Base-by-base conservation (phyloP, 176 grass and related monocot species). In the Cenchrus americanus region DNA sequence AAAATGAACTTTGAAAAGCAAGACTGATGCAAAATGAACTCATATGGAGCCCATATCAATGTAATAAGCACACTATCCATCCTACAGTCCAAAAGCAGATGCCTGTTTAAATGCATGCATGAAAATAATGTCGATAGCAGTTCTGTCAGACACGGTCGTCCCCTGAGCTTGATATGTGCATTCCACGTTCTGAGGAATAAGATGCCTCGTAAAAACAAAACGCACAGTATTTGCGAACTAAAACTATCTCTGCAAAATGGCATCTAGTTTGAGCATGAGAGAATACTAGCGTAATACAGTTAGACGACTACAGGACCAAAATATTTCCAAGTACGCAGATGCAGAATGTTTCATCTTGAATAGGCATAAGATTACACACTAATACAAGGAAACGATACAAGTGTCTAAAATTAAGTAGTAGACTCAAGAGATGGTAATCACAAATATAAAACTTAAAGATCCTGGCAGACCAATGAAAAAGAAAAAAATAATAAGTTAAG, bases 251-350 rank as follows among this genome's bases (percentile, higher is more conserved):
- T 41, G 18, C 27, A 66, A 37, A 66, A 24, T 37, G 62, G 27
- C 4, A 54, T 23, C 32, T 60, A 60, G 21, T 76, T 41, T 24
- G 19, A 6, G 11, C 53, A 46, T 37, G 64, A 61, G 55, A 42
- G n/a, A 75, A 75, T 58, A 58, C 21, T 76, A 59, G 5, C 17
- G 37, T 40, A 19, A 19, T 19, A 41, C 12, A 8, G 54, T 60
- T 60, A 14, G 19, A 42, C 23, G 12, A 10, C 32, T 30, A 46
- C 40, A 24, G 21, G 57, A 47, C n/a, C 10, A 72, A 22, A 8
- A 85, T 40, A 21, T 69, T 85, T 69, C 26, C 63, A 78, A 22
- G 23, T 57, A 55, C 11, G 24, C 8, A 50, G 51, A 85, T 18
- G 42, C 15, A 51, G 60, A 37, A 9, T 54, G 7, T 55, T 61